Evolutionary conservation across 1,284 basidiomycete genomes (phyloP), one percentile per base, ranked within the genome.

Genomic region (Rhodofomes roseus): DNA sequence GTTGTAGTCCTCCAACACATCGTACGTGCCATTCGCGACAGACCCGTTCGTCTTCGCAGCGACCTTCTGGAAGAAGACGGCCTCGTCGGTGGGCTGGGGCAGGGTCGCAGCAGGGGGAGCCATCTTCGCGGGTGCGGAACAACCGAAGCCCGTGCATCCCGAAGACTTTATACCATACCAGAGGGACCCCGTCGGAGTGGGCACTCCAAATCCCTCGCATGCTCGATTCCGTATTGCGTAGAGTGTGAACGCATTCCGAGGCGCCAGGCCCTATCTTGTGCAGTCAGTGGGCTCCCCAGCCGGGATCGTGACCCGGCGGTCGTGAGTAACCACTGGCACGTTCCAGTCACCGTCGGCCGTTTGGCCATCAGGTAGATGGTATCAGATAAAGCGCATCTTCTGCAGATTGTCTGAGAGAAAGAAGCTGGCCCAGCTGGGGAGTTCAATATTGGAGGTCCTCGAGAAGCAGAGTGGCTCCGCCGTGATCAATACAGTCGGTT

Each of bases 1-100:
- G 34, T 80, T 73, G 61, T 84, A 86, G 69, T 86, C 75, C 66
- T 86, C 84, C 37, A 68, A 62, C 57, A 79, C 73, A 27, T 81
- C 77, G 58, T 60, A 62, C 20, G 61, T 63, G 12, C 52, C 51
- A 54, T 52, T 67, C 41, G 53, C 57, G 11, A 60, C 62, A 43
- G 68, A 62, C 51, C 65, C 65, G 54, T 66, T 70, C 59, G 66
- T 69, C 61, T 58, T 58, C 41, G 51, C 27, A 9, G 50, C 50
- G 14, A 54, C 14, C 41, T 70, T 69, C 14, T 63, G 44, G 36
- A 66, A 60, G 22, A 71, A 63, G 41, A 69, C 54, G 31, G 71
- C 64, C 25, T 62, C 59, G 52, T 69, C 64, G 25, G 70, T 65
- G 58, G 64, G 60, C 60, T 65, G 65, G n/a, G 64, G 52, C 58